Percentiles rank a stretch among this genome's conserved stretches.
Evolutionary conservation across 2,329 filamentous ascomycete genomes (phyloP).

Genomic region (Nemania sp.): DNA sequence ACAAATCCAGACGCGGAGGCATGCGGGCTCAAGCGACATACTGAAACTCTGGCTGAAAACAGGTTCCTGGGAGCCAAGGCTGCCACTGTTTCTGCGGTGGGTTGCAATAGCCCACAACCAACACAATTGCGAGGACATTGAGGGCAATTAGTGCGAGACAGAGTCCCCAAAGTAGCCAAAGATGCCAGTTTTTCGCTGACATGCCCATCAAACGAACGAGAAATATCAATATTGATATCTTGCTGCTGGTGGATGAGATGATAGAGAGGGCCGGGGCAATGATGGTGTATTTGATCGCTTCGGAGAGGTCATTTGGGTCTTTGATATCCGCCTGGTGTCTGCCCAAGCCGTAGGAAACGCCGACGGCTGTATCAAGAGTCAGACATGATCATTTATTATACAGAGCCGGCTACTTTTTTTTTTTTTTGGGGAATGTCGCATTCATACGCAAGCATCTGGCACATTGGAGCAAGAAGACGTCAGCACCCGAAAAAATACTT

Average conservation of each 20-base stretch:
- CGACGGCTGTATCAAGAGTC: background rate
- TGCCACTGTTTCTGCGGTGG: conserved; percentile 19
- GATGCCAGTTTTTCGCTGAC: conserved; percentile 12
- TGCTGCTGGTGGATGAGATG: conserved; percentile 11
- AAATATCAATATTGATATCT: conserved; percentile 18
- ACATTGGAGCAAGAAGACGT: background rate
- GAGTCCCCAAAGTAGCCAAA: conserved; percentile 8
- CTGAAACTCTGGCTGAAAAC: background rate
- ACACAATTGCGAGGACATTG: conserved; percentile 6
- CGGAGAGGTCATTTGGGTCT: conserved; percentile 2
- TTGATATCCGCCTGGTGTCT: conserved; percentile 4
- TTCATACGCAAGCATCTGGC: background rate
- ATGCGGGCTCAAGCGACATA: background rate
- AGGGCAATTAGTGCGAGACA: conserved; percentile 1
- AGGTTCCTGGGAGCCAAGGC: conserved; percentile 7
- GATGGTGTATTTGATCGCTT: conserved; percentile 19
- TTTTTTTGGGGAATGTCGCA: background rate
- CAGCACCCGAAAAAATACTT: background rate
- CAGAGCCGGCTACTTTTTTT: background rate
- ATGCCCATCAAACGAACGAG: conserved; percentile 17
- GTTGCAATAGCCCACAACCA: conserved; percentile 15
- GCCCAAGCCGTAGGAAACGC: conserved; percentile 7
- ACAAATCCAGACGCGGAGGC: background rate
- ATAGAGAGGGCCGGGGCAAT: conserved; percentile 3
- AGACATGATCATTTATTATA: background rate